Conservation (phyloP, 2,329 filamentous ascomycete species). For the Elsinoe ampelina region DNA sequence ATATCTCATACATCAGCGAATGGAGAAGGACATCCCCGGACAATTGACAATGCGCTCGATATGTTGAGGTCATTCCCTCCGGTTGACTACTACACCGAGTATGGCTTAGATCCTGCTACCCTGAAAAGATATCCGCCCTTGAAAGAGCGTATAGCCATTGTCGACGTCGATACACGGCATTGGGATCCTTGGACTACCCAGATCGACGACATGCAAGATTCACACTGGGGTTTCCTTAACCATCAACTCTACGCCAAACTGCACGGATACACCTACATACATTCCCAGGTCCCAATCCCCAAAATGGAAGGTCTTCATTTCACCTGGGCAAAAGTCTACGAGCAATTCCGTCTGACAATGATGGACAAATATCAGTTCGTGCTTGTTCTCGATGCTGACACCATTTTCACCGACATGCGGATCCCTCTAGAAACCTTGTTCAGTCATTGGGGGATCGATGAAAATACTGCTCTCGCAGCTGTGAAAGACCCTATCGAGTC, state of each 20-base stretch:
- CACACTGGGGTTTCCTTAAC: slow-evolving; percentile 18
- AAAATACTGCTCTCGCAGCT: slow-evolving; percentile 36
- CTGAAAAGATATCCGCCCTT: neutral
- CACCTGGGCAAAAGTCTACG: slow-evolving; percentile 40
- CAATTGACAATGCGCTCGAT: neutral
- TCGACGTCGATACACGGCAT: neutral
- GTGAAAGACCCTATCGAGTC: slow-evolving; percentile 34
- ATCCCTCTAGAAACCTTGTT: slow-evolving; percentile 42
- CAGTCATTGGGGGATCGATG: slow-evolving; percentile 37
- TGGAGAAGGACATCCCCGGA: neutral
- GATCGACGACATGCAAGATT: neutral
- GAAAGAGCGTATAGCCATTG: neutral
- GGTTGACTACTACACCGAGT: neutral
- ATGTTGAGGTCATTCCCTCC: neutral
- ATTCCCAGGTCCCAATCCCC: slow-evolving; percentile 30
- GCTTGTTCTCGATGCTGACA: slow-evolving; percentile 39
- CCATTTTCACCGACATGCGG: slow-evolving; percentile 34
- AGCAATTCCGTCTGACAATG: slow-evolving; percentile 24
- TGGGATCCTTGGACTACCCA: neutral
- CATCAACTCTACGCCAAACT: slow-evolving; percentile 31
- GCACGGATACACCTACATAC: slow-evolving; percentile 40
- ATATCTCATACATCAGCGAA: neutral
- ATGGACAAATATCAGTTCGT: slow-evolving; percentile 33
- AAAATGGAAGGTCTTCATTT: slow-evolving; percentile 30
- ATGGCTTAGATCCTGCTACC: neutral